Base-by-base conservation (phyloP, 2,329 filamentous ascomycete genomes). In the Alternaria gansuensis region DNA sequence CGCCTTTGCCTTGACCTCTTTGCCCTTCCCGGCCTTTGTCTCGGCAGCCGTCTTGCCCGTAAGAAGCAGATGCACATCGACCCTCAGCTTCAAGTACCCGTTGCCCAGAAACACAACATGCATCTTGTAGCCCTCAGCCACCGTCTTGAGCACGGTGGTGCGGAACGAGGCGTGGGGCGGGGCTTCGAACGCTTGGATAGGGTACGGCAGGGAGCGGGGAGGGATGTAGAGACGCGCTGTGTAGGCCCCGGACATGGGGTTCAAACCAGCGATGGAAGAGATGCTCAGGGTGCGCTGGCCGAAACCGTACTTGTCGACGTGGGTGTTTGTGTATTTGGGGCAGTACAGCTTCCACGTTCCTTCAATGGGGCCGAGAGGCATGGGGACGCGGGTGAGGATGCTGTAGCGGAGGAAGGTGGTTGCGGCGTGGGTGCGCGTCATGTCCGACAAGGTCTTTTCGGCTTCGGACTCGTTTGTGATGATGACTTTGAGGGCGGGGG, bases 91-190 rank as follows among this genome's bases (percentile, higher is more conserved):
- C 59, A 73, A 26, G 39, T 72, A 75, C 10, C 74, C 73, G 33
- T 72, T 72, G 0, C 74, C 74, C 36, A 75, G 26, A 43, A 75
- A 75, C 6, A 70, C 40, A 5, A 74, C 29, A 0, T 74, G 66
- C 51, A 76, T 57, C 3, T 33, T 45, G 31, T 75, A 73, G 17
- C 67, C 61, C 61, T 75, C 73, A 0, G 34, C 51, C 8, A 51
- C 53, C 2, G 70, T 75, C 58, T 51, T 62, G 10, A 75, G 23
- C 14, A n/a, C 51, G 5, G 58, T 68, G 2, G 51, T 41, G 9
- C 72, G 66, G 36, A 74, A 74, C 1, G 62, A 64, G 0, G 74
- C 74, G 45, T 76, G 72, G 7, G 72, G 70, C 34, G 72, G 72
- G 0, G 54, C 60, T 0, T 51, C 8, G 33, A 75, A 75, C 0